Conservation (phyloP, 441 rosid species). For the Corymbia citriodora region DNA sequence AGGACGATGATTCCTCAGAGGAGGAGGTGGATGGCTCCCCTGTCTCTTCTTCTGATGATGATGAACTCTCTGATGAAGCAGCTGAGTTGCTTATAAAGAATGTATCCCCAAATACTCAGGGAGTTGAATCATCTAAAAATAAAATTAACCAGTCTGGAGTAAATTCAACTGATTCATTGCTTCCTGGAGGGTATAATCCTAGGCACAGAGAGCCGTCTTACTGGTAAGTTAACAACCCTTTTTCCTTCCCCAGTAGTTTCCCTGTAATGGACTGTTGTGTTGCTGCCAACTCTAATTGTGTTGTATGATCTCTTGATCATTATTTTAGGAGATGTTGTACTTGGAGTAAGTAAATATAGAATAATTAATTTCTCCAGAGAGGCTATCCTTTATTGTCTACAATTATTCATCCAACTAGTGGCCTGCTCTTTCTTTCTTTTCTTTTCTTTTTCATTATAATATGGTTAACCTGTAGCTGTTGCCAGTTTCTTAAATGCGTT, state of each 20-base stretch:
- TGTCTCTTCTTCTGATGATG: slow-evolving; percentile 48
- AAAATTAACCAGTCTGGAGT: slow-evolving; percentile 20
- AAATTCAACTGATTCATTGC: slow-evolving; percentile 22
- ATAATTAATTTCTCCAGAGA: not conserved
- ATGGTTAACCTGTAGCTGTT: not conserved
- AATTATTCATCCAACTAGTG: not conserved
- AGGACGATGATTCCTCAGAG: slow-evolving; percentile 50
- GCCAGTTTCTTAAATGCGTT: not conserved
- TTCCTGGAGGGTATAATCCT: slow-evolving; percentile 92
- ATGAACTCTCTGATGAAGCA: slow-evolving; percentile 40
- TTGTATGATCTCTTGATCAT: not conserved
- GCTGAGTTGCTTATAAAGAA: slow-evolving; percentile 41
- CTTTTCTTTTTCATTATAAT: not conserved
- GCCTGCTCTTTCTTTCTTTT: not conserved
- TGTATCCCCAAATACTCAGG: slow-evolving; percentile 24
- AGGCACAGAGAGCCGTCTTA: slow-evolving; percentile 90
- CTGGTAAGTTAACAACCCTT: slow-evolving; percentile 39
- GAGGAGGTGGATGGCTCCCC: slow-evolving; percentile 33
- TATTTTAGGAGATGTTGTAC: not conserved
- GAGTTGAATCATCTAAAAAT: slow-evolving; percentile 21
- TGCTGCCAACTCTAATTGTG: not conserved
- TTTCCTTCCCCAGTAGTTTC: not conserved
- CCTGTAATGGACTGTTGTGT: not conserved
- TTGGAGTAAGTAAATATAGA: not conserved
- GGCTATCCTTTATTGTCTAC: not conserved